These are phyloP conservation scores for Cladosporium phlei DNA, from an alignment of 2,329 filamentous ascomycete species.

Conservation along the genomic window DNA sequence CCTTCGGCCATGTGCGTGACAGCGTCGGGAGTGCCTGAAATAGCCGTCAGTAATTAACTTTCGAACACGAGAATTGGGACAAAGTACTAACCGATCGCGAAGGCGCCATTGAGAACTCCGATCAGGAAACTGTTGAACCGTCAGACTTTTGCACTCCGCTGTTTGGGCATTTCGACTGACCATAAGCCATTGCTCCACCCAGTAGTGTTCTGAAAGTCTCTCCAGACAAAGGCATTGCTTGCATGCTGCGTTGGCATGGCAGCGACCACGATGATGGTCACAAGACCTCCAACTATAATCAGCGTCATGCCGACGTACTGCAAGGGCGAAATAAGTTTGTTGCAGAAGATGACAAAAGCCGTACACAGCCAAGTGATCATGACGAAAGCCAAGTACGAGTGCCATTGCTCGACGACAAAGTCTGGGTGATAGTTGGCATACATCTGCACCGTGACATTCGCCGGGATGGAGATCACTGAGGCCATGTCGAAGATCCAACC, in stretches of 20 bases:
- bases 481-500: conserved; percentile 56
- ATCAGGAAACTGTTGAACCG: too few relatives aligned
- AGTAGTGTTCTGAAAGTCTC: conserved; percentile 46
- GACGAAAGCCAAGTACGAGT: conserved; percentile 56
- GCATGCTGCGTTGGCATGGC: conserved; percentile 53
- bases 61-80: not conserved
- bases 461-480: conserved; percentile 54
- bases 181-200: conserved; percentile 44
- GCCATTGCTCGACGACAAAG: conserved; percentile 51
- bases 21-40: conserved; percentile 27
- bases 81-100: conserved; percentile 27
- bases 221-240: conserved; percentile 51
- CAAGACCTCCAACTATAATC: conserved; percentile 32
- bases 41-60: not conserved
- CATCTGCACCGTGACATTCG: conserved; percentile 58
- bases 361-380: conserved; percentile 52
- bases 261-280: conserved; percentile 36
- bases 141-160: too few relatives aligned
- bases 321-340: conserved; percentile 48
- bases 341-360: conserved; percentile 52
- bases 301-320: conserved; percentile 55
- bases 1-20: conserved; percentile 34
- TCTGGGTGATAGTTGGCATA: conserved; percentile 55
- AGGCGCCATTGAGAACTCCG: conserved; percentile 36
- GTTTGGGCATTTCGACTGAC: too few relatives aligned